Conservation (phyloP, 768 basidiomycete species). For the Termitomyces sp. region DNA sequence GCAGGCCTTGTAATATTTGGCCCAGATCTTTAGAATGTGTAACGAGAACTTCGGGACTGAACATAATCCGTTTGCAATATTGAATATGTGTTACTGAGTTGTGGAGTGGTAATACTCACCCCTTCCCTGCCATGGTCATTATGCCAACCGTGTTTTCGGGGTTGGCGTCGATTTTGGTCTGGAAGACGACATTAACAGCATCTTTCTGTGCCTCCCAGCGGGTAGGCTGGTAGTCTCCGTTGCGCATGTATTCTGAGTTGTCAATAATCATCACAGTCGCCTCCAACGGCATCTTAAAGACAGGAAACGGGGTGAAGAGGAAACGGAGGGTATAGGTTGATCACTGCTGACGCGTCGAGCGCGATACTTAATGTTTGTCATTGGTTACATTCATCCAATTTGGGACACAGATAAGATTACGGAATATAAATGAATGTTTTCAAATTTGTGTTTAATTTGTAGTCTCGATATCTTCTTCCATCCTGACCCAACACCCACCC, state of each 20-base stretch:
- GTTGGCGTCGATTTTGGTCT: slow-evolving; percentile 91
- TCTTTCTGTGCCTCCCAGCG: slow-evolving; percentile 90
- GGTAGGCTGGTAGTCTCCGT: slow-evolving; percentile 84
- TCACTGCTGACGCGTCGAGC: slow-evolving; percentile 27
- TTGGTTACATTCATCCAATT: slow-evolving; percentile 3
- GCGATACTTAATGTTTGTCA: slow-evolving; percentile 15
- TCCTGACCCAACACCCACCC: slow-evolving; percentile 27
- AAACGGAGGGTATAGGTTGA: slow-evolving; percentile 2
- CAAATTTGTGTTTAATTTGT: background rate
- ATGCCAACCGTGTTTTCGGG: slow-evolving; percentile 96
- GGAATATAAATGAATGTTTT: background rate
- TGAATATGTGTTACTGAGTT: background rate
- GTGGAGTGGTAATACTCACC: slow-evolving; percentile 41
- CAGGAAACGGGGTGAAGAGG: slow-evolving; percentile 7
- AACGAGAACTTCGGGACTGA: slow-evolving; percentile 90
- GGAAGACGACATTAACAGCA: slow-evolving; percentile 85
- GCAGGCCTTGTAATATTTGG: slow-evolving; percentile 78
- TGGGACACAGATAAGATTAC: slow-evolving; percentile 12
- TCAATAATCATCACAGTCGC: slow-evolving; percentile 97
- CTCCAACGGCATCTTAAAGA: slow-evolving; percentile 82
- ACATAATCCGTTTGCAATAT: background rate
- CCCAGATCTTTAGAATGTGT: slow-evolving; percentile 95
- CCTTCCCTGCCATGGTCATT: slow-evolving; percentile 98
- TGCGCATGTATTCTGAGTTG: slow-evolving; percentile 97
- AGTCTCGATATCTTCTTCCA: slow-evolving; percentile 16